Base-by-base conservation (phyloP, 2,329 filamentous ascomycete species). In the Talaromyces pinophilus region DNA sequence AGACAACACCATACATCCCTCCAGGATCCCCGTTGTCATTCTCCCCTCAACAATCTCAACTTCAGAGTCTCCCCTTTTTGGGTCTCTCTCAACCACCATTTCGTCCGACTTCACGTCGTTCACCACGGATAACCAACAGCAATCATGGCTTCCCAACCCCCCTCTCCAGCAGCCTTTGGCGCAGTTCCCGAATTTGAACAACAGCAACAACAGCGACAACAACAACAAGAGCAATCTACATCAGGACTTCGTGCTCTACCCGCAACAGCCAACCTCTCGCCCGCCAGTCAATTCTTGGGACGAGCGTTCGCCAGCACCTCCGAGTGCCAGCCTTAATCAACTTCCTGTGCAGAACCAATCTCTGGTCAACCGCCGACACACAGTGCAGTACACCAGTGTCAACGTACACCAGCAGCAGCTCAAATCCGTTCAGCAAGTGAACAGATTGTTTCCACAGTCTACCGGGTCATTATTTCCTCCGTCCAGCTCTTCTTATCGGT, bases 101-200 rank as follows among this genome's bases (percentile, higher is more conserved):
- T 70, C 78, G 75, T 76, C 78, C 78, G 78, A 81, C 79, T 65
- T 77, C 61, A 76, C 75, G 78, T 81, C 81, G 78, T 81, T 81
- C 81, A 81, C 72, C 76, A 82, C 81, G 81, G 80, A 82, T 81
- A 74, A 76, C 72, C 74, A 74, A 70, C 79, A 80, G 78, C 76
- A 80, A 81, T 28, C 74, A 82, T 82, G 81, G 80, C 80, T 78
- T 77, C 75, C 79, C 74, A 74, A 79, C 75, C 78, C 78, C 75
- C 79, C 78, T 72, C 75, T 73, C 64, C 70, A 72, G 70, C 78
- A 79, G 79, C 79, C 79, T 70, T 74, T 72, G 79, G 78, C 79
- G 78, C 73, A 75, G 71, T 72, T 72, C 73, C 69, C 70, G 72
- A 76, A 72, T 70, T 67, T 65, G 65, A 72, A 69, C 73, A 72